Conservation (phyloP, 129 eudicot species). For the Flaveria bidentis region DNA sequence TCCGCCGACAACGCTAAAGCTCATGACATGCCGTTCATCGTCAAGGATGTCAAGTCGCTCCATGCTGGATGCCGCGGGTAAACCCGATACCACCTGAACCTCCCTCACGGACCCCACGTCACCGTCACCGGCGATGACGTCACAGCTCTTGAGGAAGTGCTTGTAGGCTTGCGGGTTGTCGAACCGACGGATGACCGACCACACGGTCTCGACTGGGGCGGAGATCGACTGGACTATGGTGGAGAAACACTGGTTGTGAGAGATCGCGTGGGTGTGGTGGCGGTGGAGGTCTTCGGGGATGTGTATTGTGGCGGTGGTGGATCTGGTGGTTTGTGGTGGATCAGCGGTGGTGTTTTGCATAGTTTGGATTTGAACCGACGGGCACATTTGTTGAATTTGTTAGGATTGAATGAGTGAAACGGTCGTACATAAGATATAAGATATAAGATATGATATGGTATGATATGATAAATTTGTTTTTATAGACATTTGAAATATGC, state of each 20-base stretch:
- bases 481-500: slow-evolving; percentile 6
- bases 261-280: slow-evolving; percentile 68
- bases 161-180: slow-evolving; percentile 81
- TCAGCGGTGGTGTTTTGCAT: slow-evolving; percentile 31
- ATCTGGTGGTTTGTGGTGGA: slow-evolving; percentile 27
- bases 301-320: slow-evolving; percentile 25
- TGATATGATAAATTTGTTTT: neutral
- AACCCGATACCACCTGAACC: slow-evolving; percentile 76
- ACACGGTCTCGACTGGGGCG: slow-evolving; percentile 64
- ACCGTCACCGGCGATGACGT: slow-evolving; percentile 70
- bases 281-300: slow-evolving; percentile 47
- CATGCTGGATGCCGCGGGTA: slow-evolving; percentile 74
- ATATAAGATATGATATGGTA: slow-evolving; percentile 3
- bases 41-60: slow-evolving; percentile 84
- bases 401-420: too few species aligned
- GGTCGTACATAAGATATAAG: neutral
- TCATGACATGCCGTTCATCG: slow-evolving; percentile 65
- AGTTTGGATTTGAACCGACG: slow-evolving; percentile 55
- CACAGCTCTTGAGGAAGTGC: slow-evolving; percentile 72
- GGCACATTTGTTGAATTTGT: slow-evolving; percentile 12
- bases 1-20: slow-evolving; percentile 79
- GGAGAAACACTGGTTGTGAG: slow-evolving; percentile 68
- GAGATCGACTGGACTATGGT: slow-evolving; percentile 52
- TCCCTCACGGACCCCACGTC: slow-evolving; percentile 70
- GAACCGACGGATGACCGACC: slow-evolving; percentile 74